A percentile compares a stretch with the other conserved stretches of the same genome.
These are phyloP conservation scores for Solanum raphanifolium DNA, from an alignment of 257 asterid species.

Conservation along the genomic window DNA sequence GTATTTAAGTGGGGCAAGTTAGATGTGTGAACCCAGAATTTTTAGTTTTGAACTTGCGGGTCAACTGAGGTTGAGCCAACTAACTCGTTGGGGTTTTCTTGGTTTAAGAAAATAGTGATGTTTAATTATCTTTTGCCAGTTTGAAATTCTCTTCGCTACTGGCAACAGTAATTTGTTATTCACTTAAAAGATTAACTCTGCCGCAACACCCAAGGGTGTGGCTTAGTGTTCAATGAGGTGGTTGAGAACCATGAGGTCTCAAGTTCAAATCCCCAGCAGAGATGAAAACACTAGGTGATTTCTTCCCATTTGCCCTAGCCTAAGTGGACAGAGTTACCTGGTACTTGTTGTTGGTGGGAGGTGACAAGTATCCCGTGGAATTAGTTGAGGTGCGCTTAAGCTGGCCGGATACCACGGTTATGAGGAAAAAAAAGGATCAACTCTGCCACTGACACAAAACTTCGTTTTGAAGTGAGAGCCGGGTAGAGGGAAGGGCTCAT, in stretches of 20 bases:
- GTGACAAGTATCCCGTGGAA: not conserved
- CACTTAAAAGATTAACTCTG: not conserved
- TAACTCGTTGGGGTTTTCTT: not conserved
- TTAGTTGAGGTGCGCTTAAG: not conserved
- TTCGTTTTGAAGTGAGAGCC: not conserved
- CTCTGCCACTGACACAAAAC: not conserved
- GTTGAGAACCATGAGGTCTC: not conserved
- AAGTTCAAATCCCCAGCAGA: not conserved
- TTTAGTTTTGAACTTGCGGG: not conserved
- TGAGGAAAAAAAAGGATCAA: not conserved
- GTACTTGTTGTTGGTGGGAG: not conserved
- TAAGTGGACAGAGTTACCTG: not conserved
- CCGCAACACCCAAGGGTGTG: not conserved
- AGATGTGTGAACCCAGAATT: not conserved
- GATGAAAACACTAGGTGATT: not conserved
- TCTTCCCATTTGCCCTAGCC: not conserved
- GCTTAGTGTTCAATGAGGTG: not conserved
- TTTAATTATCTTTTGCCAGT: not conserved
- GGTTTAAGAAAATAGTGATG: not conserved
- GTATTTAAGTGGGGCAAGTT: not conserved
- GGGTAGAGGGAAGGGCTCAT: not conserved
- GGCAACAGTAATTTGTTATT: not conserved
- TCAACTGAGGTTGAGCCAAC: not conserved
- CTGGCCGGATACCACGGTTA: not conserved
- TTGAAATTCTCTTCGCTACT: not conserved